Base-by-base conservation (phyloP, 225 moss, liverwort and hornwort species). In the Marchantia polymorpha region DNA sequence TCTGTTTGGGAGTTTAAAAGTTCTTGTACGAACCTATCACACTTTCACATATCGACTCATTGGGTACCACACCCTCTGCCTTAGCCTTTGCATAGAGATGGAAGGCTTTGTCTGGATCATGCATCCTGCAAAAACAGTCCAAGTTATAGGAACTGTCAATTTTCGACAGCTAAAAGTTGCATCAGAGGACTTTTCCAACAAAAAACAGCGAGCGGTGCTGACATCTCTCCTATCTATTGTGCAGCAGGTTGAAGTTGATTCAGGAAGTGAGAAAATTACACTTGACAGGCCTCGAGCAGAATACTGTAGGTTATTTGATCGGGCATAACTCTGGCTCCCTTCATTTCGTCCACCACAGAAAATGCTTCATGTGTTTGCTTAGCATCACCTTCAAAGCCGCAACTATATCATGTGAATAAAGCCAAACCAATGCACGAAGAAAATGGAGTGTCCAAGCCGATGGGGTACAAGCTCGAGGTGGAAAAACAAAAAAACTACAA, bases 271-370 rank as follows among this genome's bases (percentile, higher is more conserved):
- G n/a, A 51, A 52, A 20, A 47, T 91, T 87, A 99, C 97, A 89
- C 92, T 83, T 92, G 87, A 80, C 97, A 99, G 72, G 95, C 93
- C 83, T 91, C 89, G 82, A 99, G 77, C 75, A 95, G 83, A 79
- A 99, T 90, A 52, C 89, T 93, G 83, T 99, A 99, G 51, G 95
- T 91, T 39, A 99, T 90, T 81, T 99, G 91, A 75, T 92, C 90
- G 47, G 97, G 88, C 79, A 79, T 77, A 22, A 84, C 83, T 72
- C 90, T 87, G 72, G 79, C 64, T 72, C 86, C 82, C 83, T 88
- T 93, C 89, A 99, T 86, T 52, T 99, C 95, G 77, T 92, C 79
- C 64, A 99, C 86, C 71, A 95, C 82, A 74, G 76, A 69, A 72
- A 89, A 86, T 70, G 93, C 88, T 64, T 89, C 82, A 16, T 89